phyloP scores from a whole-genome alignment of 2,329 filamentous ascomycete species.

The Pyricularia sp. region DNA sequence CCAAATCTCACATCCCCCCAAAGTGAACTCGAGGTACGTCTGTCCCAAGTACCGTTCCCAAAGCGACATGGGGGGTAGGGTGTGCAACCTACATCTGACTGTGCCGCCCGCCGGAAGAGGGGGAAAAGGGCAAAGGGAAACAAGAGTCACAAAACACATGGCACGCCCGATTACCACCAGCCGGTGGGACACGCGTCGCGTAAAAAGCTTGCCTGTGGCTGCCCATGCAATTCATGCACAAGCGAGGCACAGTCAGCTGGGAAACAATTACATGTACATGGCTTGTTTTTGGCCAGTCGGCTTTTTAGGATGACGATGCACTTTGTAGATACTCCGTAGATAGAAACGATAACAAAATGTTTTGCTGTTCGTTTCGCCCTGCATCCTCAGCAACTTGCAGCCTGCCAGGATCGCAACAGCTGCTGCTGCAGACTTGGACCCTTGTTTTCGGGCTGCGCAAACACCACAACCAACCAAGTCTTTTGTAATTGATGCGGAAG shows the following conservation, averaged over 20 bases:
- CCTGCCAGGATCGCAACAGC: neutral
- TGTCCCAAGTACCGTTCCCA: neutral
- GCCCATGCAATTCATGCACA: neutral
- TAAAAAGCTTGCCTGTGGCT: neutral
- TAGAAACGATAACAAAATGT: neutral
- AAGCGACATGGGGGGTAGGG: neutral
- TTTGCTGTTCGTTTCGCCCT: neutral
- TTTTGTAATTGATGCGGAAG: no score
- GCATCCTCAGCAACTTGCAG: neutral
- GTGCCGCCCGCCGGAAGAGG: neutral
- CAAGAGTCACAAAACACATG: neutral
- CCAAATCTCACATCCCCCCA: neutral
- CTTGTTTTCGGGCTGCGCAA: no score
- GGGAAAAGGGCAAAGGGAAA: neutral
- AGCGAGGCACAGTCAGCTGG: neutral
- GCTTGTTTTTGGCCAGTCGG: neutral
- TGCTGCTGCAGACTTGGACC: neutral
- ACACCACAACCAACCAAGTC: no score
- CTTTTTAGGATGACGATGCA: neutral
- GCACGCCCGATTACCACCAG: neutral
- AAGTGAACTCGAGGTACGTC: neutral
- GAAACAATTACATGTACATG: neutral
- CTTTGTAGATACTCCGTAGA: neutral
- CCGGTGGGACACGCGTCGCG: neutral
- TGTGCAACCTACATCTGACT: neutral